A percentile compares a stretch with the other conserved stretches of the same genome.
These are phyloP conservation scores for Saccharomycopsis phalli DNA, from an alignment of 1,139 yeast species.

Conservation along the genomic window DNA sequence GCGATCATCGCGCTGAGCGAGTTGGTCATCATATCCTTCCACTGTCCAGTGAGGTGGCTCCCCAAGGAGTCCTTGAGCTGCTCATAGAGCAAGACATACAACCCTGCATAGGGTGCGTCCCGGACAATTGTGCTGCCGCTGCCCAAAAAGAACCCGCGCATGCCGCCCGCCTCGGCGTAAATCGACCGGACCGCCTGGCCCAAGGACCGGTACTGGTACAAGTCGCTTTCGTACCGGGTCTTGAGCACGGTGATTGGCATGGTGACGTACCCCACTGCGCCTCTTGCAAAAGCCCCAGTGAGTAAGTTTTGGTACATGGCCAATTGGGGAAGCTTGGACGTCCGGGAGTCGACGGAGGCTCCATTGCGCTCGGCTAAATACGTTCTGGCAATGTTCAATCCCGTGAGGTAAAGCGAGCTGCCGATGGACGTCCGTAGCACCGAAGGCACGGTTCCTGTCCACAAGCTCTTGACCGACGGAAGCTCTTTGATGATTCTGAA, in stretches of 20 bases:
- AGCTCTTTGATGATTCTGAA: constrained; percentile 39
- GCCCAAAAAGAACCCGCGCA: constrained; percentile 74
- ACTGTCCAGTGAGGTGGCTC: constrained; percentile 14
- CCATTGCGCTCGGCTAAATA: constrained; percentile 27
- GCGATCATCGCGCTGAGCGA: constrained; percentile 64
- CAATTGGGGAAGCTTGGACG: constrained; percentile 55
- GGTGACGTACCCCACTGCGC: constrained; percentile 76
- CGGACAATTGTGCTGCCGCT: constrained; percentile 80
- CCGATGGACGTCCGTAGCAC: constrained; percentile 87
- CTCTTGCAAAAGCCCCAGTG: constrained; percentile 75
- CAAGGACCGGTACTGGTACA: constrained; percentile 63
- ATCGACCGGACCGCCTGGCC: constrained; percentile 54
- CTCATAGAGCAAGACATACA: constrained; percentile 81
- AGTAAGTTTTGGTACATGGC: constrained; percentile 60
- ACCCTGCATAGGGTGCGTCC: constrained; percentile 95
- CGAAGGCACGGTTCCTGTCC: constrained; percentile 94
- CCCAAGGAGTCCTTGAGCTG: constrained; percentile 47
- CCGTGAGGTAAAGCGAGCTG: constrained; percentile 74
- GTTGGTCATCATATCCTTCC: constrained; percentile 42
- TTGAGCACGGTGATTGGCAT: constrained; percentile 97
- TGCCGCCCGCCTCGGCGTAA: constrained; percentile 31
- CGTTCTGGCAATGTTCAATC: constrained; percentile 54
- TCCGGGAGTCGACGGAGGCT: constrained; percentile 24
- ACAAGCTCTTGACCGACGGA: constrained; percentile 45
- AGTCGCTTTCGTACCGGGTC: constrained; percentile 75